Percentiles rank a stretch among this genome's conserved stretches.
phyloP scores from a whole-genome alignment of 192 early-diverging fungal genomes.

The Podochytrium sp. region DNA sequence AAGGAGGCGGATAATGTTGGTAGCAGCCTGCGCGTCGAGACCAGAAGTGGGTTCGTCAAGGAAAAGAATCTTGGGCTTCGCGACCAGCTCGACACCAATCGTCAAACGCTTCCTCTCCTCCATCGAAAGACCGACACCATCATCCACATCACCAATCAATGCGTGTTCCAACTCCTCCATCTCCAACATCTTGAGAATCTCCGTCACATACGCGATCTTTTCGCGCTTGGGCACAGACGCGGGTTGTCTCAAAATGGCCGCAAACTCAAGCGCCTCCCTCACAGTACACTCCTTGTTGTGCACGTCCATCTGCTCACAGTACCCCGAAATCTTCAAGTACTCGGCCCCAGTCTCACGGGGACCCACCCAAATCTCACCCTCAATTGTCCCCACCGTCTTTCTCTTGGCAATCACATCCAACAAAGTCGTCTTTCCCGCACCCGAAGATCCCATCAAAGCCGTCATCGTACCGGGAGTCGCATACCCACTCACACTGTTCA shows the following conservation, averaged over 20 bases:
- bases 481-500: conserved; percentile 71
- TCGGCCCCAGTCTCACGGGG: conserved; percentile 16
- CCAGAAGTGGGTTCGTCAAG: conserved; percentile 88
- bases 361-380: conserved; percentile 62
- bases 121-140: conserved; percentile 77
- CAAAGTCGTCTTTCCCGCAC: conserved; percentile 58
- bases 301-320: conserved; percentile 85
- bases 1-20: conserved; percentile 70
- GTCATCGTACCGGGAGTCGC: conserved; percentile 80
- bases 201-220: conserved; percentile 77
- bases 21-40: conserved; percentile 71
- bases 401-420: conserved; percentile 45
- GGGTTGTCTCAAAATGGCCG: conserved; percentile 51
- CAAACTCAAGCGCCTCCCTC: conserved; percentile 77
- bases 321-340: conserved; percentile 50
- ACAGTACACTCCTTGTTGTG: conserved; percentile 76
- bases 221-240: conserved; percentile 63
- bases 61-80: conserved; percentile 86
- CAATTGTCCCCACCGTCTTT: conserved; percentile 65
- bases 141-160: conserved; percentile 70
- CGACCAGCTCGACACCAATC: conserved; percentile 84
- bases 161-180: conserved; percentile 77
- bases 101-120: conserved; percentile 90
- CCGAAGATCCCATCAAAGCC: conserved; percentile 63
- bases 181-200: conserved; percentile 76